phyloP scores from a whole-genome alignment of 129 eudicot genomes.

The Tagetes patula region DNA sequence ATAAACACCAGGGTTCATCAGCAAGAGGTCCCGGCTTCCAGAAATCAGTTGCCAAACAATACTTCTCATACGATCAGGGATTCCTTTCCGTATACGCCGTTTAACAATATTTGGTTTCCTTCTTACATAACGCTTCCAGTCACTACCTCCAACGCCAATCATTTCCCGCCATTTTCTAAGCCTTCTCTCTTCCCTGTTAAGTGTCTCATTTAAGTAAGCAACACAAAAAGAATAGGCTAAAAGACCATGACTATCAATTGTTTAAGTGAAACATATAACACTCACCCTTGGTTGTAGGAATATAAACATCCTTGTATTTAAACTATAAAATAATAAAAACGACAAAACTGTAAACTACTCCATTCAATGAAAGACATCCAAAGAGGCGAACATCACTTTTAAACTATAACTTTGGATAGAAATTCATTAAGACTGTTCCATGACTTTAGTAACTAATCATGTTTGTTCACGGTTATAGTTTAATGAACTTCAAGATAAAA shows the following conservation, averaged over 20 bases:
- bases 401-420: background rate
- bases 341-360: background rate
- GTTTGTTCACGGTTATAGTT: no score
- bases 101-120: slow-evolving; percentile 79
- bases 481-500: no score
- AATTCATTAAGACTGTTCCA: background rate
- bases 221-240: background rate
- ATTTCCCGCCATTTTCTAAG: slow-evolving; percentile 79
- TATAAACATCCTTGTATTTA: background rate
- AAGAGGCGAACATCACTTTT: slow-evolving; percentile 8
- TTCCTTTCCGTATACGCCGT: slow-evolving; percentile 79
- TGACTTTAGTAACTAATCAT: background rate
- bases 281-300: background rate
- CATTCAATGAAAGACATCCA: background rate
- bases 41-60: slow-evolving; percentile 84
- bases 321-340: background rate
- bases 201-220: background rate
- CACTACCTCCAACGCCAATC: slow-evolving; percentile 90
- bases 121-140: slow-evolving; percentile 75
- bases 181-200: slow-evolving; percentile 74
- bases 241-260: background rate
- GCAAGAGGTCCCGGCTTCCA: slow-evolving; percentile 79
- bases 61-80: slow-evolving; percentile 86
- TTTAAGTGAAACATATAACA: background rate
- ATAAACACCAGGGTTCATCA: slow-evolving; percentile 85